These are phyloP conservation scores for Penicillium sp. DNA, from an alignment of 2,329 filamentous ascomycete species.

Conservation along the genomic window DNA sequence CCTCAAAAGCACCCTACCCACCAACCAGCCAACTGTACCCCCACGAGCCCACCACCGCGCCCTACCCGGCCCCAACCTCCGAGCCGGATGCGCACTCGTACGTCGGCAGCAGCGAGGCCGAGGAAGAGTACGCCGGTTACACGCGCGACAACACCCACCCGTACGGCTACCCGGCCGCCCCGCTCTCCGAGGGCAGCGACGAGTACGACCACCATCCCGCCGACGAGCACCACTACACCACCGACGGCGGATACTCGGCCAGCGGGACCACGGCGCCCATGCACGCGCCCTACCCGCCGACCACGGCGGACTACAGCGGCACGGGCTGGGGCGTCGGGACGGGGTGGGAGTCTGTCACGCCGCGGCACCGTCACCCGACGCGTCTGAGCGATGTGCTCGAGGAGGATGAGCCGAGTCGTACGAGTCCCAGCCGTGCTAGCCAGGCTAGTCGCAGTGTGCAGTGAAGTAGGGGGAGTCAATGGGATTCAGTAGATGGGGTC, in stretches of 20 bases:
- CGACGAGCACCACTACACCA: constrained; percentile 51
- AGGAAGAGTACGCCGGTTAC: constrained; percentile 71
- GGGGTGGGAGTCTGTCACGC: constrained; percentile 74
- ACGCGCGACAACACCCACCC: constrained; percentile 61
- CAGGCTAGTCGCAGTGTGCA: constrained; percentile 40
- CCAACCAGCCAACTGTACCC: constrained; percentile 38
- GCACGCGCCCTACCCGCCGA: constrained; percentile 35
- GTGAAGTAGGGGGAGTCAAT: constrained; percentile 15
- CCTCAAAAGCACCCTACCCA: constrained; percentile 33
- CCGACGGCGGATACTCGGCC: constrained; percentile 29
- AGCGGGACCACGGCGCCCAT: constrained; percentile 28
- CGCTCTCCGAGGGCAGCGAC: constrained; percentile 53
- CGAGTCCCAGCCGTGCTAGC: constrained; percentile 69
- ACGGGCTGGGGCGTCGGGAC: constrained; percentile 65
- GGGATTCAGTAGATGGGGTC: too few relatives aligned
- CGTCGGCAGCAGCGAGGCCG: constrained; percentile 61
- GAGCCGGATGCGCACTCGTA: constrained; percentile 51
- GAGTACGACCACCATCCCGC: constrained; percentile 55
- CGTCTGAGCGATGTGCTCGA: constrained; percentile 85
- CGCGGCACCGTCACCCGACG: constrained; percentile 80
- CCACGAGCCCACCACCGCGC: constrained; percentile 35
- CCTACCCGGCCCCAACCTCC: constrained; percentile 44
- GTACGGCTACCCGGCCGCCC: constrained; percentile 54
- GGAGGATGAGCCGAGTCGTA: constrained; percentile 73
- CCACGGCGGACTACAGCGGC: constrained; percentile 64